phyloP scores from a whole-genome alignment of 2,329 filamentous ascomycete species.

The Alternaria atra region DNA sequence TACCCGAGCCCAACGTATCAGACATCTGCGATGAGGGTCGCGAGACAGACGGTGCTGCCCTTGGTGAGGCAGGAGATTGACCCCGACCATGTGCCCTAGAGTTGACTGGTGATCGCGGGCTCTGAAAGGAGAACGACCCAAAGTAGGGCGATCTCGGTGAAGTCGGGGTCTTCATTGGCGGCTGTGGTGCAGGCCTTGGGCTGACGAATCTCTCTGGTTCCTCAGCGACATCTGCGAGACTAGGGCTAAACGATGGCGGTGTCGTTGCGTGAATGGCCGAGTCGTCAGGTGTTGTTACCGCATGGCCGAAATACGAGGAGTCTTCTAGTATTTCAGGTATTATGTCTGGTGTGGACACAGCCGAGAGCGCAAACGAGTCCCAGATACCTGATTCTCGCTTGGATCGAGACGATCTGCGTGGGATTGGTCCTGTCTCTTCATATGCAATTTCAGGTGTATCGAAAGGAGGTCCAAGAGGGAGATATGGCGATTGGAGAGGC shows the following conservation, averaged over 20 bases:
- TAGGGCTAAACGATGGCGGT: constrained; percentile 51
- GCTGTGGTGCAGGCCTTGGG: constrained; percentile 46
- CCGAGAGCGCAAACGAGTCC: constrained; percentile 38
- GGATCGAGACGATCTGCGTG: constrained; percentile 19
- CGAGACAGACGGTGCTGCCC: constrained; percentile 30
- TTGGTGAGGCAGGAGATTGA: constrained; percentile 37
- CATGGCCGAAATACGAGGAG: constrained; percentile 47
- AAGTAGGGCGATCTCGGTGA: constrained; percentile 40
- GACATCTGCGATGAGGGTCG: constrained; percentile 54
- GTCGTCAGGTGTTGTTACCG: constrained; percentile 55
- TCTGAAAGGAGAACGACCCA: constrained; percentile 40
- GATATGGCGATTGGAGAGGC: constrained; percentile 51
- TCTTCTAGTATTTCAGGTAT: constrained; percentile 43
- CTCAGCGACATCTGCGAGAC: constrained; percentile 49
- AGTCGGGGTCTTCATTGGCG: constrained; percentile 36
- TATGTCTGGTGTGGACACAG: constrained; percentile 24
- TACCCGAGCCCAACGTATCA: constrained; percentile 57
- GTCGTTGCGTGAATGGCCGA: constrained; percentile 51
- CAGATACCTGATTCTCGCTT: constrained; percentile 48
- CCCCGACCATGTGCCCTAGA: constrained; percentile 28
- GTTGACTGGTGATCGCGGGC: constrained; percentile 31
- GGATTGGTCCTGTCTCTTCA: neutral
- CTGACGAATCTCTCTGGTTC: constrained; percentile 48
- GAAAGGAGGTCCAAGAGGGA: constrained; percentile 29
- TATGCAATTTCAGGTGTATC: constrained; percentile 29